Evolutionary conservation across 202 grass and related monocot species (phyloP).

Genomic region (Elaeis oleifera): DNA sequence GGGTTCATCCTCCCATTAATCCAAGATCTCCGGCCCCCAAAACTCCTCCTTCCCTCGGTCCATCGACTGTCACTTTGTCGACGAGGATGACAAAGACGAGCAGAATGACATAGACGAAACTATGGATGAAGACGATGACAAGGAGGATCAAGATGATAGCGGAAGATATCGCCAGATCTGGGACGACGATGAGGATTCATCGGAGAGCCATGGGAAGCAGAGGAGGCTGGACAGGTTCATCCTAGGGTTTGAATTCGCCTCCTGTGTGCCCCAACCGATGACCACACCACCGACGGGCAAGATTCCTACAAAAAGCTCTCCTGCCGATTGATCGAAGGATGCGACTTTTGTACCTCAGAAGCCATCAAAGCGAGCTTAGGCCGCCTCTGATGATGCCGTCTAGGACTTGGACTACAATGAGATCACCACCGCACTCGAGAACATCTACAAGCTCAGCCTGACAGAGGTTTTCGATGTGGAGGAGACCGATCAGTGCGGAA

Average conservation of each 20-base stretch:
- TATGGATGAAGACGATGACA: no score
- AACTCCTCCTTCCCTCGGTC: no score
- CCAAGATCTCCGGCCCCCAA: neutral
- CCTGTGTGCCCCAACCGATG: neutral
- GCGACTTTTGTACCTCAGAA: constrained; percentile 14
- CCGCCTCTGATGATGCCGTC: neutral
- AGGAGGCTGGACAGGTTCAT: no score
- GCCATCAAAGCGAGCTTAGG: constrained; percentile 8
- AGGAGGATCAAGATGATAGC: no score
- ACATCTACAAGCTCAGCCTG: constrained; percentile 83
- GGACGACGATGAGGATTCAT: no score
- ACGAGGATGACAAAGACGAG: no score
- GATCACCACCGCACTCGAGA: constrained; percentile 78
- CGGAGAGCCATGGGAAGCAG: no score
- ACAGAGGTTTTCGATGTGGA: constrained; percentile 30
- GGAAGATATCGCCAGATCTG: no score
- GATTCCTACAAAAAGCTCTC: neutral
- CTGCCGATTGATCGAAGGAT: neutral
- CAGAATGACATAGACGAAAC: no score
- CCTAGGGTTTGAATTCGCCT: no score
- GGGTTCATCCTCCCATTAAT: neutral
- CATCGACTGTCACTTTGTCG: no score
- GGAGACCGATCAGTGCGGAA: constrained; percentile 10
- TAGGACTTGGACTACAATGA: constrained; percentile 53
- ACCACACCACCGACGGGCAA: neutral